These are phyloP conservation scores for Penicillium lagena DNA, from an alignment of 495 filamentous ascomycete genomes.

Conservation along the genomic window DNA sequence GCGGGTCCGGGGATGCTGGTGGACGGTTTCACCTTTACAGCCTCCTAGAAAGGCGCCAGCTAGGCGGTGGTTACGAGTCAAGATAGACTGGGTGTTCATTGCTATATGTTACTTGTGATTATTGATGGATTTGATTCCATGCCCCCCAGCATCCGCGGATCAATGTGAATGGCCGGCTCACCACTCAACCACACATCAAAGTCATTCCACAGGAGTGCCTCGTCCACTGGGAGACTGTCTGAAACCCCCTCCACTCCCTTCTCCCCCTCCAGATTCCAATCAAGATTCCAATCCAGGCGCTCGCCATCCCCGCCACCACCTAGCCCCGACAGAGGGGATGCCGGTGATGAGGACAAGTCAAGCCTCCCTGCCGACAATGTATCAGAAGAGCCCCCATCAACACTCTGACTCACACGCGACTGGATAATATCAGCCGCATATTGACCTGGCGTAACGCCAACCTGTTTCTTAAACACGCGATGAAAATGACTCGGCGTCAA, in stretches of 20 bases:
- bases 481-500: constrained; percentile 58
- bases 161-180: neutral
- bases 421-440: constrained; percentile 26
- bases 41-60: no score
- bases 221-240: neutral
- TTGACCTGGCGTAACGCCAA: constrained; percentile 55
- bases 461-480: constrained; percentile 54
- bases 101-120: no score
- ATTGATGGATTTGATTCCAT: no score
- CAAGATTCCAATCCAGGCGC: neutral
- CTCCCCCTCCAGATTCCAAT: constrained; percentile 1
- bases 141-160: constrained; percentile 6
- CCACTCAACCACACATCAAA: constrained; percentile 26
- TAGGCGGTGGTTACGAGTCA: no score
- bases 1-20: no score
- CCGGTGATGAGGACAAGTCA: no score
- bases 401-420: no score
- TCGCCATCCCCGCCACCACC: neutral
- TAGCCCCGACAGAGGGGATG: no score
- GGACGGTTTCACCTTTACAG: no score
- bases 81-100: no score
- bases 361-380: neutral
- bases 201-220: constrained; percentile 23
- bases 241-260: neutral
- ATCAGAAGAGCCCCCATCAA: neutral